Evolutionary conservation across 768 basidiomycete species (phyloP), one percentile per base, ranked within the genome.

Genomic region (Mycena rosella): DNA sequence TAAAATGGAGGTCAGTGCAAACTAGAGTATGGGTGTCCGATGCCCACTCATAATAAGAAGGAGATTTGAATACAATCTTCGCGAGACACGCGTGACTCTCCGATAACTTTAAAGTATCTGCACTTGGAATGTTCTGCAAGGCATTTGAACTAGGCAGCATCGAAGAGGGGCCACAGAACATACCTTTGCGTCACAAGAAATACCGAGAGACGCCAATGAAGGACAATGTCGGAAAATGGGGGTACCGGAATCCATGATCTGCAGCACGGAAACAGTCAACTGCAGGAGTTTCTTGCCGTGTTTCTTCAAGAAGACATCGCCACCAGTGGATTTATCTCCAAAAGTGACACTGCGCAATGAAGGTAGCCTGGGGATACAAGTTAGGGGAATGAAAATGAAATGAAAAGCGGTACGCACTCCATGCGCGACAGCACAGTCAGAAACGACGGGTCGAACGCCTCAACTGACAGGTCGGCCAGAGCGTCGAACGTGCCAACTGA

Each of bases 261-360:
- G 63, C 2, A 2, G 24, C 8, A 55, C 58, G 2, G 65, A 66
- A 15, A 48, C 57, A 4, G 32, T 47, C 40, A 66, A 29, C 9
- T 44, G 14, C 17, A 47, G 17, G 24, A 66, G 58, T n/a, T 66
- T 66, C 24, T 7, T 27, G 3, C 65, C 65, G 34, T 66, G 65
- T 9, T 45, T 60, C 24, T 54, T 7, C 11, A 66, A 48, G 11
- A 66, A 60, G 0, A 5, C 6, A 3, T 27, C 0, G 48, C 65
- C 57, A 14, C 51, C 65, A 20, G 15, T 6, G 32, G n/a, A n/a
- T n/a, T n/a, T n/a, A n/a, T n/a, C n/a, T n/a, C n/a, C n/a, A n/a
- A 34, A 34, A 34, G 32, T 34, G 32, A 13, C 32, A 13, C 32
- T 34, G 32, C 32, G 32, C 32, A 34, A 34, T 34, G 32, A 34